Evolutionary conservation across 306 rosid genomes (phyloP).

Genomic region (Alnus glutinosa): DNA sequence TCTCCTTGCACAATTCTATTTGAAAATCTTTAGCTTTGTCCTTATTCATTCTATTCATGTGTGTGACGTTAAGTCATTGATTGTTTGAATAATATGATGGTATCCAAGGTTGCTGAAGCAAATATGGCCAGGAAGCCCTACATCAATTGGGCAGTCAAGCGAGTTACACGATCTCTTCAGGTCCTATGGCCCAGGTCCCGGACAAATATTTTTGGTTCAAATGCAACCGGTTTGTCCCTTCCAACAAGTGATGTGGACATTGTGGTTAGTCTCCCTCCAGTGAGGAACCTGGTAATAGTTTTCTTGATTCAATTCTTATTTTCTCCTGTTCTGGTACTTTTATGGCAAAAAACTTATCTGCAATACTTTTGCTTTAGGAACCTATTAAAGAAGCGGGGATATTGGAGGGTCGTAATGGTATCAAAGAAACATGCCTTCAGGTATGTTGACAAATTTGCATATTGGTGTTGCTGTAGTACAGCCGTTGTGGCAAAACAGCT

Average conservation of each 20-base stretch:
- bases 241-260: slow-evolving; percentile 99
- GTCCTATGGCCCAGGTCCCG: slow-evolving; percentile 97
- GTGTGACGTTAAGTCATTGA: slow-evolving; percentile 28
- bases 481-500: not conserved
- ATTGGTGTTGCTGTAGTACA: not conserved
- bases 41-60: slow-evolving; percentile 1
- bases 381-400: slow-evolving; percentile 99
- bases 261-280: slow-evolving; percentile 93
- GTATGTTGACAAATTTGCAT: slow-evolving; percentile 38
- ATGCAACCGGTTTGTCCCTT: slow-evolving; percentile 89
- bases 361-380: slow-evolving; percentile 51
- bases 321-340: slow-evolving; percentile 13
- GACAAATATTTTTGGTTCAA: slow-evolving; percentile 88
- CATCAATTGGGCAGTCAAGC: slow-evolving; percentile 95
- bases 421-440: slow-evolving; percentile 98
- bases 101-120: slow-evolving; percentile 76
- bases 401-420: slow-evolving; percentile 97
- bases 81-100: slow-evolving; percentile 27
- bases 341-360: slow-evolving; percentile 16
- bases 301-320: slow-evolving; percentile 11
- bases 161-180: slow-evolving; percentile 88
- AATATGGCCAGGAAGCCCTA: slow-evolving; percentile 83
- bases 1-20: slow-evolving; percentile 22
- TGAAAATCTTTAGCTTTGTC: slow-evolving; percentile 26
- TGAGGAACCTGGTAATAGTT: slow-evolving; percentile 80